Evolutionary conservation across 2,329 filamentous ascomycete genomes (phyloP).

Genomic region (Fusarium sp.): DNA sequence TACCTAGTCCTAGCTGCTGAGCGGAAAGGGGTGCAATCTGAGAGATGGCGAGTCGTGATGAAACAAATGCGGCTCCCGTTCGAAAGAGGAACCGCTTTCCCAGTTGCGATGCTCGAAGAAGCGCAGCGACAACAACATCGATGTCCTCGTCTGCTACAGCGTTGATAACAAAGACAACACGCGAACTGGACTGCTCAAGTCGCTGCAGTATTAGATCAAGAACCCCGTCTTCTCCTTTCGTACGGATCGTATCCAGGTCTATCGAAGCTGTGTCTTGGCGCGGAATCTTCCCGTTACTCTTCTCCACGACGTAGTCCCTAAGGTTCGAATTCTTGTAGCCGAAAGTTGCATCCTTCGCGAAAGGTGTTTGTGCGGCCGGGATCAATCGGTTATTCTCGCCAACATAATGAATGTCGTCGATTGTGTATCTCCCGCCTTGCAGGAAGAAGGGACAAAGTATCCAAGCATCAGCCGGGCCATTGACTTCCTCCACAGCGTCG

Average conservation of each 20-base stretch:
- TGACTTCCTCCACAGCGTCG: slow-evolving; percentile 64
- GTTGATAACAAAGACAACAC: slow-evolving; percentile 66
- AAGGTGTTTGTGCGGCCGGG: slow-evolving; percentile 66
- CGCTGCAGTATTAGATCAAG: slow-evolving; percentile 51
- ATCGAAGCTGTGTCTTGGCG: slow-evolving; percentile 60
- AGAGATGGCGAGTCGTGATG: slow-evolving; percentile 65
- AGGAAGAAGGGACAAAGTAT: slow-evolving; percentile 72
- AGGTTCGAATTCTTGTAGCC: slow-evolving; percentile 68
- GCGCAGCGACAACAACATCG: slow-evolving; percentile 67
- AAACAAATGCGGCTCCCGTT: slow-evolving; percentile 60
- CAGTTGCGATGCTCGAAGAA: slow-evolving; percentile 55
- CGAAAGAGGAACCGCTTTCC: slow-evolving; percentile 56
- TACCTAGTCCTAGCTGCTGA: slow-evolving; percentile 57
- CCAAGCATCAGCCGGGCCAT: slow-evolving; percentile 67
- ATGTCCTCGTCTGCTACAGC: slow-evolving; percentile 68
- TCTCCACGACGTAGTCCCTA: slow-evolving; percentile 65
- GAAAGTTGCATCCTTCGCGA: slow-evolving; percentile 71
- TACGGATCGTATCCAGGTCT: slow-evolving; percentile 63
- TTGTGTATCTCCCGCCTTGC: slow-evolving; percentile 71
- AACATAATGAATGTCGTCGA: slow-evolving; percentile 72
- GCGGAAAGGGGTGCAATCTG: slow-evolving; percentile 65
- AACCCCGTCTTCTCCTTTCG: slow-evolving; percentile 61
- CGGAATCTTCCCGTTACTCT: slow-evolving; percentile 60
- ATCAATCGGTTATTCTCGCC: slow-evolving; percentile 59
- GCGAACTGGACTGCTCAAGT: slow-evolving; percentile 50